Base-by-base conservation (phyloP, 176 grass and related monocot genomes). In the Cenchrus purpureus region DNA sequence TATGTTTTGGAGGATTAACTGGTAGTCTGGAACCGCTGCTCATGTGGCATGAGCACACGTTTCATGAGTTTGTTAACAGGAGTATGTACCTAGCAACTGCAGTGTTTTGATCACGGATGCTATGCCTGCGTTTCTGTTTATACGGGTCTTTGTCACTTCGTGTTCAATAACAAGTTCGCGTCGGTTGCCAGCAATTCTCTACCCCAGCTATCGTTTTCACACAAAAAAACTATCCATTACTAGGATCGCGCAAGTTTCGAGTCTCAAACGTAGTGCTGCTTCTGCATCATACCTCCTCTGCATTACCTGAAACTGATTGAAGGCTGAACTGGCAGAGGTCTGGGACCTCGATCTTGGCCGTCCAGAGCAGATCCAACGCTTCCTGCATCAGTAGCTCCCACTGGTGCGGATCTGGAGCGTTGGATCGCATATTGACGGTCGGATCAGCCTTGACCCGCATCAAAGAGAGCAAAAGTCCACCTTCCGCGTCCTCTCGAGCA, bases 1-100 rank as follows among this genome's bases (percentile, higher is more conserved):
- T 83, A 50, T 44, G 43, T 79, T 69, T 40, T 53, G 42, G 45
- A 60, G 52, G 65, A 51, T 69, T 61, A 78, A 50, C 16, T n/a
- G 14, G 51, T 70, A 70, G 53, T 58, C 32, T 71, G 68, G 61
- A 68, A 58, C 74, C 15, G 12, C 29, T 44, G 44, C 28, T 42
- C 45, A 52, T 62, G 66, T 40, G 40, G 28, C n/a, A 57, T 77
- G 55, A 77, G 25, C 52, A 75, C 17, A 34, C 16, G 59, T 8
- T 68, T 77, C 40, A 44, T 52, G 6, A 40, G 31, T 81, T 69
- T 57, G 52, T 59, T 78, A 31, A 77, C 71, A 5, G 32, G 31
- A 53, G 45, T n/a, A 14, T 54, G 17, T 52, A 73, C 48, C 1
- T 53, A 53, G 2, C 51, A 20, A 44, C 20, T 42, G 60, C 62